Base-by-base conservation (phyloP, 139 green algal species). In the Chlorella sp. region DNA sequence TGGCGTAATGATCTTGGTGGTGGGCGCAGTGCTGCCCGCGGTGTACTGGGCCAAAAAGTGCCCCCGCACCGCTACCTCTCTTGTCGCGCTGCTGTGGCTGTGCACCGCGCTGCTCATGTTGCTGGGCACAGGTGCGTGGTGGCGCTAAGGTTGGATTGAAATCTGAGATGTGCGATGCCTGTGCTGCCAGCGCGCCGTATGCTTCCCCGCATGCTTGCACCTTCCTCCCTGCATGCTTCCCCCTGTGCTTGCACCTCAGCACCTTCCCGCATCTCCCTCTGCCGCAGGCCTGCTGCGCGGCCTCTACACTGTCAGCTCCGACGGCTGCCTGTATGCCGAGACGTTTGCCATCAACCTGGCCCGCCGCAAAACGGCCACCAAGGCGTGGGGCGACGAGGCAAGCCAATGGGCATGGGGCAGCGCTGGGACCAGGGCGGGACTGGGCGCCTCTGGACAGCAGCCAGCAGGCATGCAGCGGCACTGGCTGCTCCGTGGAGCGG, bases 251-350 rank as follows among this genome's bases (percentile, higher is more conserved):
- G 60, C 60, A 67, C 44, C 9, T 9, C 44, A n/a, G n/a, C n/a
- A n/a, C 6, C n/a, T 47, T 13, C 74, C 74, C 39, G 9, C 41
- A 13, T 6, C 28, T 44, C 16, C n/a, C 44, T 39, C 41, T 28
- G 0, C 44, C 44, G 17, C 56, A 82, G 75, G 75, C 55, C 75
- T 82, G 57, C 57, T 82, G 47, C 47, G 47, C 36, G 75, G 75
- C 34, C 56, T 82, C 21, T 70, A 82, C 36, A 62, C 70, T 0
- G 36, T 71, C 12, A 56, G 56, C 26, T 44, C 38, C 34, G 75
- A 82, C 56, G 75, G 32, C 23, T 82, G 75, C 75, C 75, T 82
- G 17, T 82, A 36, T 26, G 75, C 56, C 18, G 75, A 82, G 57
- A 82, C 55, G 34, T 82, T 36, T 56, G 75, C 36, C 0, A 38